Evolutionary conservation across 2,329 filamentous ascomycete species (phyloP), one percentile per base, ranked within the genome.

Genomic region (Pezicula radicicola): DNA sequence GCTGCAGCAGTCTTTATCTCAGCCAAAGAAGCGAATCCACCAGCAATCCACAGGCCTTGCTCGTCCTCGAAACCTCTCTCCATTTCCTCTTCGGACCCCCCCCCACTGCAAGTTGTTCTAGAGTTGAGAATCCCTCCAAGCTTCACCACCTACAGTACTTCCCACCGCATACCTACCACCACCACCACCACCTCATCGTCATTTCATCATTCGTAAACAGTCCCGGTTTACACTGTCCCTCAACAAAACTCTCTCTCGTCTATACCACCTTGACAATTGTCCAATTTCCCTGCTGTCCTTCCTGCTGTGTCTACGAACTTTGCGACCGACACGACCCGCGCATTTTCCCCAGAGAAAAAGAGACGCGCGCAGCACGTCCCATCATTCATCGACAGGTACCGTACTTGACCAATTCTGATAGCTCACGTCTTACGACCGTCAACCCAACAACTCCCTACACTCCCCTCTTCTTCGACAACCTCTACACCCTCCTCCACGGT

Each of bases 361-460:
- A 16, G 45, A 55, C 50, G 51, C 53, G 46, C 51, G 58, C 59
- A 54, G 55, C 54, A 62, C 59, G 55, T 55, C 46, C 52, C 52
- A 37, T 30, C 50, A 50, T 52, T 30, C 51, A 52, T 59, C 53
- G 56, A 55, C 56, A 53, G 46, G 48, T 50, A 47, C 46, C 48
- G 48, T 25, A 45, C 40, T 54, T 41, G 27, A 48, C 45, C 33
- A 42, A 54, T 49, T 53, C 39, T 30, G 59, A 61, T 53, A 55
- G 48, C 53, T 61, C 59, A 54, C 52, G 40, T 61, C 52, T 45
- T 53, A 61, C 59, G 39, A 53, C 45, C 42, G 33, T 43, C 28
- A 30, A 25, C 27, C 19, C 49, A 10, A 35, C 30, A 40, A 42
- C 16, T 36, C 25, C 21, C 21, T 21, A 21, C 21, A 21, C 3